Base-by-base conservation (phyloP, 164 flowering plant genomes). In the Chloranthus sessilifolius region DNA sequence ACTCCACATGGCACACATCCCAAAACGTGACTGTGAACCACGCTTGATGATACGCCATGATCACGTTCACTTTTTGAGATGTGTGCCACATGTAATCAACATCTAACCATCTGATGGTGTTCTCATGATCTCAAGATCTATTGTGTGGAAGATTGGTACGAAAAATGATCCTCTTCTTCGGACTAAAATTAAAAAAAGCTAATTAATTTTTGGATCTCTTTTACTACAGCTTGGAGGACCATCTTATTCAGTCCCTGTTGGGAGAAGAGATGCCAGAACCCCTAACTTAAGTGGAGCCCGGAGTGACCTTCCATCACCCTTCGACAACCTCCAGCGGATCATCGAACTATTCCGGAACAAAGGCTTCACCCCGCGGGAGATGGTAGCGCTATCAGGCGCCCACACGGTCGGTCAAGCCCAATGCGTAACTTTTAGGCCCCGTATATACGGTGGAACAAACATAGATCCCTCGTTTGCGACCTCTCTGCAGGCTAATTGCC, bases 191-290 rank as follows among this genome's bases (percentile, higher is more conserved):
- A 11, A 10, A 34, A 11, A 10, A 10, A 34, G 11, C 44, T 17
- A 21, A 41, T 21, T 41, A 41, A 20, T 41, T 14, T 27, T 15
- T n/a, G n/a, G n/a, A 7, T 16, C 19, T 45, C 20, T 2, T 34
- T 11, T 9, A 11, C 14, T 3, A 29, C 61, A 73, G 73, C 50
- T 68, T 7, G 73, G 79, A 37, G 74, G 76, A 11, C 74, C 64
- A 31, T 14, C 47, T 23, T 71, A 72, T 65, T 26, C 44, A 7
- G 74, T 74, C 4, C 54, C 31, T n/a, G 51, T 71, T 0, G 76
- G 79, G 4, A 62, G 79, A 23, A 62, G 71, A 47, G 79, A 74
- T 43, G 57, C 74, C 0, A 68, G 45, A 8, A 68, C 69, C 2
- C 69, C 76, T 6, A 65, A 50, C 62, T 3, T 1, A 37, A 21